Evolutionary conservation across 225 moss, liverwort and hornwort species (phyloP), one percentile per base, ranked within the genome.

Genomic region (Polytrichum formosum): DNA sequence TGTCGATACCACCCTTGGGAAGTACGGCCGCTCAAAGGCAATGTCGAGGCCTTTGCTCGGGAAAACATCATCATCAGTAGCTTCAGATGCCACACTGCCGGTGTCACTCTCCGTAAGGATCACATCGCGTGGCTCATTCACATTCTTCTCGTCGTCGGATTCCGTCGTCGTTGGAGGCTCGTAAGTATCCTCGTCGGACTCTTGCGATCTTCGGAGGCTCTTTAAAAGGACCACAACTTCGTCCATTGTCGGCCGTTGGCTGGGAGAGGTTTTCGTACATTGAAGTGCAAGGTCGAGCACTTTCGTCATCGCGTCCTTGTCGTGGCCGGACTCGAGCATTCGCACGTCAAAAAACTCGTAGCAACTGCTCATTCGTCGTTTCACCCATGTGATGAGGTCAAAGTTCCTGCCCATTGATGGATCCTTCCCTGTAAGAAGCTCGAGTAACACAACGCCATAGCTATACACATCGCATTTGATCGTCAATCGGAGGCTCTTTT

Each of bases 311-410:
- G 71, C 58, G 35, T 28, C 58, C 30, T 16, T 59, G 27, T 70
- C 29, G 16, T 46, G 46, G 13, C 31, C 56, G 5, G 56, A 56
- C 20, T 70, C 58, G 13, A 26, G 26, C 31, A 70, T 55, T 18
- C 61, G 71, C 33, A 60, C 59, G 6, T 71, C 71, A 20, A 71
- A 71, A n/a, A 71, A 62, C 29, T 71, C 71, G 18, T 37, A 71
- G 19, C 70, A 29, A 23, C 61, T 62, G 21, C 61, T 71, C 71
- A 71, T 59, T 23, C 61, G 71, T 22, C 59, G 37, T 53, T 71
- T 71, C 60, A 71, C 71, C 71, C 71, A 71, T 17, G 71, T 46
- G 30, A 71, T 60, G 20, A 71, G 61, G 61, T 71, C 61, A 60
- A 70, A 70, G 35, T 60, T 33, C 25, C 71, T 25, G 37, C 71